phyloP scores from a whole-genome alignment of 2,329 filamentous ascomycete species.

The Claviceps citrina region DNA sequence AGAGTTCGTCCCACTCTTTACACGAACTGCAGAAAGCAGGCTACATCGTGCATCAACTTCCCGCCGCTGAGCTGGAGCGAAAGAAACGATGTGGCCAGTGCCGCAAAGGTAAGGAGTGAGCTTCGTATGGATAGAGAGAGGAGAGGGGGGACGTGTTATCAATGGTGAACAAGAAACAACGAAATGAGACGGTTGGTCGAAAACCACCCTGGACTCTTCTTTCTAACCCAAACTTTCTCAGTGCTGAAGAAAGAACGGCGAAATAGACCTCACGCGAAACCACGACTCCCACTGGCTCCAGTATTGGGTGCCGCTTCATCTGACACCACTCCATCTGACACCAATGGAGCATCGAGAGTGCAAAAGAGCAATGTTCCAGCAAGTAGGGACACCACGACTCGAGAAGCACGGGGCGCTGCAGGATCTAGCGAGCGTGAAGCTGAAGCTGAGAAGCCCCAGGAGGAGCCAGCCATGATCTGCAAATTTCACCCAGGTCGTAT shows the following conservation, averaged over 20 bases:
- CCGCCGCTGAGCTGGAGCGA: slow-evolving; percentile 13
- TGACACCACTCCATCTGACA: not conserved
- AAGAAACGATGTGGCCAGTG: slow-evolving; percentile 18
- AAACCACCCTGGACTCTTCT: not conserved
- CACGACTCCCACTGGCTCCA: not conserved
- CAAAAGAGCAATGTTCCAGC: not conserved
- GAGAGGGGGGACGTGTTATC: no score
- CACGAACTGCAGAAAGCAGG: slow-evolving; percentile 12
- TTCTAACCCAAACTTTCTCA: not conserved
- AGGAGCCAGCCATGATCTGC: slow-evolving; percentile 9
- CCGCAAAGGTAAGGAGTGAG: slow-evolving; percentile 10
- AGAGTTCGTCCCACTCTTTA: slow-evolving; percentile 8
- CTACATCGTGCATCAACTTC: slow-evolving; percentile 15
- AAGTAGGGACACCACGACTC: not conserved
- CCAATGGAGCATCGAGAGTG: not conserved
- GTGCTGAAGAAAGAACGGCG: slow-evolving; percentile 1
- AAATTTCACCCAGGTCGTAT: slow-evolving; percentile 17
- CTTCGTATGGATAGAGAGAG: not conserved
- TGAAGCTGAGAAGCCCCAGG: not conserved
- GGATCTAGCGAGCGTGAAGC: not conserved
- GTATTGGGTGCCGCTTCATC: not conserved
- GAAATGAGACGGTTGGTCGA: not conserved
- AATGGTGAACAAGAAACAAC: no score
- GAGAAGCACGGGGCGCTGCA: not conserved
- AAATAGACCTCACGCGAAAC: not conserved